A percentile compares a stretch with the other conserved stretches of the same genome.
These are phyloP conservation scores for Beauveria brongniartii DNA, from an alignment of 2,329 filamentous ascomycete genomes.

Conservation along the genomic window DNA sequence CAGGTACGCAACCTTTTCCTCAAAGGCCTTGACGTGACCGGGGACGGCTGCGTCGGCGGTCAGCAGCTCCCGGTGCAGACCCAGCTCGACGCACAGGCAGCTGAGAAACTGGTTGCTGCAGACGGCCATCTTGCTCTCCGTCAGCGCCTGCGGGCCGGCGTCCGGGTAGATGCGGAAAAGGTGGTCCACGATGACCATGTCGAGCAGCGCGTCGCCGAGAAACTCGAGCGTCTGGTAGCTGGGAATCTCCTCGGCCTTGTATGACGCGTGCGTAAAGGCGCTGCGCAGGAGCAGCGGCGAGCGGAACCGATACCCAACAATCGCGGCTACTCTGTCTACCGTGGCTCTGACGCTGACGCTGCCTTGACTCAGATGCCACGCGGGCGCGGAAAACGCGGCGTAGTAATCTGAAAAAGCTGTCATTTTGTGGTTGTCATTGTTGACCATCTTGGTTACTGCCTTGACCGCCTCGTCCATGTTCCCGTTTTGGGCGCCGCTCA, in stretches of 20 bases:
- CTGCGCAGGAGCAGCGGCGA: slow-evolving; percentile 71
- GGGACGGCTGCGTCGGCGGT: slow-evolving; percentile 36
- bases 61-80: slow-evolving; percentile 66
- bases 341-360: slow-evolving; percentile 61
- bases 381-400: slow-evolving; percentile 56
- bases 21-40: slow-evolving; percentile 44
- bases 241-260: slow-evolving; percentile 72
- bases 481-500: slow-evolving; percentile 33
- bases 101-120: slow-evolving; percentile 92
- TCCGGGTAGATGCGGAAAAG: slow-evolving; percentile 69
- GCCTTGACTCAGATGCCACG: slow-evolving; percentile 54
- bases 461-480: slow-evolving; percentile 51
- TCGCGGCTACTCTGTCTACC: slow-evolving; percentile 52
- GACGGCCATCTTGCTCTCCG: slow-evolving; percentile 99
- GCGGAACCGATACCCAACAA: slow-evolving; percentile 56
- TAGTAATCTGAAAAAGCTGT: slow-evolving; percentile 66
- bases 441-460: slow-evolving; percentile 62
- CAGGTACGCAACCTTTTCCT: slow-evolving; percentile 48
- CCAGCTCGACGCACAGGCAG: slow-evolving; percentile 68
- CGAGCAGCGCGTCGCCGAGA: slow-evolving; percentile 78
- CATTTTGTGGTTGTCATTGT: slow-evolving; percentile 61
- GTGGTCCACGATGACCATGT: slow-evolving; percentile 76
- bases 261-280: slow-evolving; percentile 83
- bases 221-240: slow-evolving; percentile 91
- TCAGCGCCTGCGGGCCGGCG: slow-evolving; percentile 91